A percentile compares a stretch with the other conserved stretches of the same genome.
Conservation (phyloP, 305 asterid genomes). For the Withania somnifera region DNA sequence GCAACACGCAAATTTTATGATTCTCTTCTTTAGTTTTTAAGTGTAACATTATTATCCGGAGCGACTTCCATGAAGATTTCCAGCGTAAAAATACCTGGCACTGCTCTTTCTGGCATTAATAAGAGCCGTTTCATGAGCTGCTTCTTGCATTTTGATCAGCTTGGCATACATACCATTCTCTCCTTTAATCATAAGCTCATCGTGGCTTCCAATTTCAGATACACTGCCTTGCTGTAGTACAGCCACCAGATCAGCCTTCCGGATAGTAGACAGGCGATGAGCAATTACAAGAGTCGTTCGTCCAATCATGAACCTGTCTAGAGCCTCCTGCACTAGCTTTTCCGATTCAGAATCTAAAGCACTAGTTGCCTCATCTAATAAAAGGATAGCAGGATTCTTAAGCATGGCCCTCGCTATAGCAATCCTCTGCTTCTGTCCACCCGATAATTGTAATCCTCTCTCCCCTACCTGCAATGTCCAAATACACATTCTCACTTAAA, state of each 20-base stretch:
- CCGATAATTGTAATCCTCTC: constrained; percentile 46
- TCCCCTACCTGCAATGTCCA: constrained; percentile 37
- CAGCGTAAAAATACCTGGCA: constrained; percentile 48
- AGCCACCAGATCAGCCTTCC: constrained; percentile 91
- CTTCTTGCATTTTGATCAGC: constrained; percentile 92
- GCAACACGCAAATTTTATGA: neutral
- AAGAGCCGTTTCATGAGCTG: constrained; percentile 84
- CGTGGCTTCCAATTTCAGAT: constrained; percentile 81
- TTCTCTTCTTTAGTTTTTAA: neutral
- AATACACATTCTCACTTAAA: neutral
- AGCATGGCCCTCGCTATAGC: constrained; percentile 57
- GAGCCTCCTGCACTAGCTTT: constrained; percentile 95
- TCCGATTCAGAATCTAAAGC: constrained; percentile 76
- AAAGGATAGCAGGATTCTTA: constrained; percentile 39
- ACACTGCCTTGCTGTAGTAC: constrained; percentile 93
- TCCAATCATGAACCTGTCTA: constrained; percentile 97
- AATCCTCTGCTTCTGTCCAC: constrained; percentile 52
- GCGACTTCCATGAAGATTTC: neutral
- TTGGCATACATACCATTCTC: constrained; percentile 77
- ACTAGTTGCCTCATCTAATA: constrained; percentile 48
- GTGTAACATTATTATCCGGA: neutral
- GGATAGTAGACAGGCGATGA: constrained; percentile 92
- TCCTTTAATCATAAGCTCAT: constrained; percentile 72
- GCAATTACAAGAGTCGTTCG: constrained; percentile 94
- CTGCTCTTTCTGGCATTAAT: constrained; percentile 88